Percentiles rank a stretch among this genome's conserved stretches.
These are phyloP conservation scores for Andalucia godoyi DNA, from an alignment of 78 protist species.

Conservation along the genomic window DNA sequence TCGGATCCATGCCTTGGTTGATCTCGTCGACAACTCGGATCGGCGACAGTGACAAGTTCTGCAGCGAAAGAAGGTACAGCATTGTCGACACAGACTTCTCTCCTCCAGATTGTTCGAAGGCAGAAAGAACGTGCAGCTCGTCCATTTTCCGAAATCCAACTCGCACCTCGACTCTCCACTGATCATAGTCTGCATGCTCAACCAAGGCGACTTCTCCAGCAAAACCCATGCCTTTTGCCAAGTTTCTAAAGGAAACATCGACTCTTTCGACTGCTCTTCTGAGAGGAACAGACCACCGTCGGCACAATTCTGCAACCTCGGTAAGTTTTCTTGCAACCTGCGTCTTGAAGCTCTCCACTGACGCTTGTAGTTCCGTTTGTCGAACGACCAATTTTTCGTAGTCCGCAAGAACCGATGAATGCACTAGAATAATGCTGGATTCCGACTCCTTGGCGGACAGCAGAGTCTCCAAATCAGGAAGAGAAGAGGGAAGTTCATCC, in stretches of 20 bases:
- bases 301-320: not conserved
- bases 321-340: not conserved
- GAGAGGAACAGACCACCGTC: not conserved
- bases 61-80: slow-evolving; percentile 69
- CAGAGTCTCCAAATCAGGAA: too few species aligned
- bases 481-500: too few species aligned
- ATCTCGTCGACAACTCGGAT: slow-evolving; percentile 89
- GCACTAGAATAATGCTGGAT: too few species aligned
- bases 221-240: slow-evolving; percentile 33
- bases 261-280: not conserved
- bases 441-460: too few species aligned
- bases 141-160: slow-evolving; percentile 56
- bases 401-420: too few species aligned
- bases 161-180: slow-evolving; percentile 49
- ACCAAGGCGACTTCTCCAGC: slow-evolving; percentile 47
- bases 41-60: slow-evolving; percentile 54
- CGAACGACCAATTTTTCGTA: not conserved
- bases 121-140: slow-evolving; percentile 16
- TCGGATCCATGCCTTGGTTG: slow-evolving; percentile 43
- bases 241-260: slow-evolving; percentile 18
- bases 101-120: slow-evolving; percentile 63
- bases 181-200: slow-evolving; percentile 15
- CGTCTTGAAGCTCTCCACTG: not conserved
- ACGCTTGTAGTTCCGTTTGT: not conserved
- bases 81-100: slow-evolving; percentile 81